Evolutionary conservation across 352 stramenopile species (phyloP).

Genomic region (Globisporangium canariense): DNA sequence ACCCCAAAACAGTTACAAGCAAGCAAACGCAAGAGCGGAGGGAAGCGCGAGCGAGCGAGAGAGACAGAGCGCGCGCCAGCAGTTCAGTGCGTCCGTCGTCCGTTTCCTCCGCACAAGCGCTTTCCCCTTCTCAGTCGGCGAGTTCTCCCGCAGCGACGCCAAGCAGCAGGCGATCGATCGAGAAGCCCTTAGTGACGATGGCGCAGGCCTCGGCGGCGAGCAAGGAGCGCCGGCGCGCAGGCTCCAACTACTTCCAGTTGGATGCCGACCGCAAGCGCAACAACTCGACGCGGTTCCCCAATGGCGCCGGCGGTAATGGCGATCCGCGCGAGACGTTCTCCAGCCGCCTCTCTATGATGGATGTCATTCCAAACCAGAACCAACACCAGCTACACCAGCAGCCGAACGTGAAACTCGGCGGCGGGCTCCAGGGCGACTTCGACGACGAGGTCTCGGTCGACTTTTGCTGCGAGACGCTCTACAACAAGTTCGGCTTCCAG

Average conservation of each 20-base stretch:
- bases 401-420: conserved; percentile 26
- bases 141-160: not conserved
- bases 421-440: conserved; percentile 62
- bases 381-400: conserved; percentile 28
- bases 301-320: conserved; percentile 24
- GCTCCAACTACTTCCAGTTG: conserved; percentile 85
- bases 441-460: conserved; percentile 70
- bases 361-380: conserved; percentile 34
- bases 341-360: conserved; percentile 63
- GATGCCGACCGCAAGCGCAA: conserved; percentile 76
- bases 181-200: conserved; percentile 2
- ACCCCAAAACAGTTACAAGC: no score
- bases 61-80: not conserved
- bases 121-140: not conserved
- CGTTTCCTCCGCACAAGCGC: not conserved
- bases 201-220: conserved; percentile 12
- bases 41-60: not conserved
- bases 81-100: not conserved
- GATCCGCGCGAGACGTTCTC: conserved; percentile 57
- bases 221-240: conserved; percentile 59
- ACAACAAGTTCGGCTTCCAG: conserved; percentile 78
- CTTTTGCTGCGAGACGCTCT: conserved; percentile 69
- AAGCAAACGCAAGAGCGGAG: no score
- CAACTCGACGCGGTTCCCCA: conserved; percentile 29
- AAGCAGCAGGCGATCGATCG: not conserved